Conservation (phyloP, 345 rosid genomes). For the Euphorbia tirucalli region DNA sequence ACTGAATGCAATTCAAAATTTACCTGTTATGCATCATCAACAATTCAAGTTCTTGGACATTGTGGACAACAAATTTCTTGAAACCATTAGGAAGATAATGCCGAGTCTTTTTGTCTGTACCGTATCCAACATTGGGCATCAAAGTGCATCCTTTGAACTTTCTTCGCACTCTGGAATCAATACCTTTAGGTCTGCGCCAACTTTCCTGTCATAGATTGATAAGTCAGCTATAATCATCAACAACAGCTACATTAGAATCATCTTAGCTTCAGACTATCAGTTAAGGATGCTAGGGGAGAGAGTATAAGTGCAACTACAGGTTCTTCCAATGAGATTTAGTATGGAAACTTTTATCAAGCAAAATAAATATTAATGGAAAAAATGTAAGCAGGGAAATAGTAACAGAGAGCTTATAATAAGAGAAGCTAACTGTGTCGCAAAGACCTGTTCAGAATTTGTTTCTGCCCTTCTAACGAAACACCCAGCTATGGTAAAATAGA, state of each 20-base stretch:
- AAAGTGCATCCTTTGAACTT: conserved; percentile 79
- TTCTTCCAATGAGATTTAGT: too few relatives aligned
- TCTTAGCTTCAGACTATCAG: too few relatives aligned
- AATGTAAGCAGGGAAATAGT: conserved; percentile 59
- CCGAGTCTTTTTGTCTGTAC: conserved; percentile 77
- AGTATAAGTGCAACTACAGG: too few relatives aligned
- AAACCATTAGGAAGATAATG: conserved; percentile 82
- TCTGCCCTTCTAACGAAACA: conserved; percentile 75
- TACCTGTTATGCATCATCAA: conserved; percentile 98
- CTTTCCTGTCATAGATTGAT: conserved; percentile 31
- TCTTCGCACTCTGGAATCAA: conserved; percentile 72
- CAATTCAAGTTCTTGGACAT: conserved; percentile 61
- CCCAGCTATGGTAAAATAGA: conserved; percentile 44
- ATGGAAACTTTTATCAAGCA: background rate
- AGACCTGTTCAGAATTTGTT: conserved; percentile 45
- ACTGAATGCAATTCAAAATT: background rate
- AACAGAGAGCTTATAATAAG: conserved; percentile 48
- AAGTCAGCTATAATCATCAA: background rate
- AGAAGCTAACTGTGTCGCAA: conserved; percentile 74
- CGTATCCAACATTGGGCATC: conserved; percentile 86
- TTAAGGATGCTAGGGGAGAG: too few relatives aligned
- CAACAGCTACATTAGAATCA: too few relatives aligned
- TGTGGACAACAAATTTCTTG: conserved; percentile 83
- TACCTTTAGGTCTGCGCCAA: conserved; percentile 95
- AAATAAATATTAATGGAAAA: too few relatives aligned